Evolutionary conservation across 805 yeast species (phyloP), one percentile per base, ranked within the genome.

Genomic region (Sungouiozyma intestinalis): DNA sequence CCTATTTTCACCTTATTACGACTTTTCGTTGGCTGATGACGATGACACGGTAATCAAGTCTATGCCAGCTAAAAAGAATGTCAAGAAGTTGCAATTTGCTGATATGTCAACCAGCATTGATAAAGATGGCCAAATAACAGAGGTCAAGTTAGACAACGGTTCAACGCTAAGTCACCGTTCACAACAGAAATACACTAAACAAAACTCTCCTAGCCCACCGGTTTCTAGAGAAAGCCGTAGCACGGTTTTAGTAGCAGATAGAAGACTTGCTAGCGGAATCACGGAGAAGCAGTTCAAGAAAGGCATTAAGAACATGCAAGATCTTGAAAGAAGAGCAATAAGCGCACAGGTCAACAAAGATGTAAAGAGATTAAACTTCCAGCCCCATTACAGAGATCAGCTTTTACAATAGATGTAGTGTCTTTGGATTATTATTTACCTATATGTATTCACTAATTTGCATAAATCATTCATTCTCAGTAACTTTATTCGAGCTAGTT

Each of bases 371-470:
- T 68, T 79, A 59, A 92, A 90, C 64, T 74, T 77, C 71, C 95
- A 90, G 71, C 76, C 77, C 24, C 95, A 92, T 58, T 85, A 64
- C 69, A 74, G 94, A 58, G 95, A 86, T 58, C 80, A 77, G 55
- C 63, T 84, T 51, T 67, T 85, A 37, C 64, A 57, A 45, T 52
- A 47, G 29, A 24, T 24, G 29, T 6, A 24, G 11, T 24, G 16
- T 17, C 21, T n/a, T 24, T 13, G 9, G 15, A 11, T 14, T 27
- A 7, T 16, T 33, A 38, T 13, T 19, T 19, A 17, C 20, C 14
- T 24, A 18, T 37, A 24, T 24, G 11, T 24, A 11, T 16, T 33
- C 19, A 13, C 17, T 13, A n/a, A 17, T 17, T 38, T 31, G 20
- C 16, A 21, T 31, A 27, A 27, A 29, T 31, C 19, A 16, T 18